phyloP scores from a whole-genome alignment of 179 eudicot genomes.

The Heliamphora pulchella region DNA sequence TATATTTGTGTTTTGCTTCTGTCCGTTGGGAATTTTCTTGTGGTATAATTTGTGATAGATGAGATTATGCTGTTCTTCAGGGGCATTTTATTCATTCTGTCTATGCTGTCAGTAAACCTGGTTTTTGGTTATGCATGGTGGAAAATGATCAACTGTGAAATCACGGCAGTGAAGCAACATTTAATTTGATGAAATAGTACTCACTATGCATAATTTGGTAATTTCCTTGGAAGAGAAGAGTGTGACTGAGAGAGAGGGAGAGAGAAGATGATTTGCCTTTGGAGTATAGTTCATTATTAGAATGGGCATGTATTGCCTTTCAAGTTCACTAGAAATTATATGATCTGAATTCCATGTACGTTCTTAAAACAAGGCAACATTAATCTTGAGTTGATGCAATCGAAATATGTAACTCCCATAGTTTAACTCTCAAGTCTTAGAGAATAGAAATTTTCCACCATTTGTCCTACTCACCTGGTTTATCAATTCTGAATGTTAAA shows the following conservation, averaged over 20 bases:
- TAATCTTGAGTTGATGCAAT: background rate
- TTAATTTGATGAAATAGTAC: background rate
- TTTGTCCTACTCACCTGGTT: background rate
- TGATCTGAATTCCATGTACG: background rate
- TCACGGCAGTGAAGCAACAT: background rate
- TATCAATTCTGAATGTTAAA: background rate
- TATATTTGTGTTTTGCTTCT: background rate
- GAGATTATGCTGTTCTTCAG: background rate
- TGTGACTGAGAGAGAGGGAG: background rate
- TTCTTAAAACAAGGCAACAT: background rate
- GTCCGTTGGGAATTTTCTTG: background rate
- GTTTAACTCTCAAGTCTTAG: background rate
- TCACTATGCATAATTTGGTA: background rate
- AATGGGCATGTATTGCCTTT: background rate
- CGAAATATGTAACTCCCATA: no score
- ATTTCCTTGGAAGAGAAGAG: no score
- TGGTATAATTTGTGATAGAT: background rate
- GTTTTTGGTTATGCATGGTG: no score
- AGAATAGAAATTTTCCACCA: background rate
- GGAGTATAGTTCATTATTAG: background rate
- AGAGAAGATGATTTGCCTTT: background rate
- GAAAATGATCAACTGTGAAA: constrained; percentile 3
- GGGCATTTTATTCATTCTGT: no score
- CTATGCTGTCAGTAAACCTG: no score
- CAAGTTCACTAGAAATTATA: background rate